Evolutionary conservation across 345 rosid species (phyloP).

Genomic region (Erysimum cheiranthoides): DNA sequence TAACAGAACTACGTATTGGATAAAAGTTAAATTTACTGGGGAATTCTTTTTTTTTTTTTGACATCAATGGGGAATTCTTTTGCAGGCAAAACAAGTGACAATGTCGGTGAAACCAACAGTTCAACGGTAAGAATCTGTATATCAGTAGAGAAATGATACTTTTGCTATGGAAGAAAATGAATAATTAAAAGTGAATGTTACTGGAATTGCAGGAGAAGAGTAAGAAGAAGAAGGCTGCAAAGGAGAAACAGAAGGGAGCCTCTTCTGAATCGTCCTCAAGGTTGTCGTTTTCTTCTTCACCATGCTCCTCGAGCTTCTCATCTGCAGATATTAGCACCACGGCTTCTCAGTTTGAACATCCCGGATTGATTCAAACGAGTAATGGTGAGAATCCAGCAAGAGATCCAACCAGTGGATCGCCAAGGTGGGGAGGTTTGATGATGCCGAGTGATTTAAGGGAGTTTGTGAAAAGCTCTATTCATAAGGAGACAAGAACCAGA

Average conservation of each 20-base stretch:
- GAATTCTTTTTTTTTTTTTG: background rate
- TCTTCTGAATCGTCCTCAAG: conserved; percentile 72
- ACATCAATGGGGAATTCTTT: background rate
- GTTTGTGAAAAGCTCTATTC: conserved; percentile 63
- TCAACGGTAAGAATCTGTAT: conserved; percentile 51
- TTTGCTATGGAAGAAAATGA: background rate
- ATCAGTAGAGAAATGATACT: background rate
- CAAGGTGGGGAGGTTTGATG: conserved; percentile 46
- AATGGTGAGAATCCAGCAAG: conserved; percentile 36
- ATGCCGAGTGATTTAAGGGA: conserved; percentile 59
- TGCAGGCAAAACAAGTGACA: conserved; percentile 58
- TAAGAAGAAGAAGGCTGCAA: conserved; percentile 52
- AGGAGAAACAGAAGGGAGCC: conserved; percentile 58
- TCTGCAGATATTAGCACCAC: conserved; percentile 63
- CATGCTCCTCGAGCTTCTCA: conserved; percentile 76
- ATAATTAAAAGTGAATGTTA: conserved; percentile 6
- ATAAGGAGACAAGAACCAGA: conserved; percentile 69
- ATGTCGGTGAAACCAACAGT: conserved; percentile 44
- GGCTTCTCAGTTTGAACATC: conserved; percentile 56
- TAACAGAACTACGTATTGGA: conserved; percentile 17
- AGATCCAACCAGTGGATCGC: conserved; percentile 44
- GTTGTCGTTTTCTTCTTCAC: conserved; percentile 74
- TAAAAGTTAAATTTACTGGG: conserved; percentile 24
- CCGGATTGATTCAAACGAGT: conserved; percentile 45
- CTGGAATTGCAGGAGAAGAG: conserved; percentile 63